Evolutionary conservation across 2,329 filamentous ascomycete genomes (phyloP), one percentile per base, ranked within the genome.

Genomic region (Didymella lethalis): DNA sequence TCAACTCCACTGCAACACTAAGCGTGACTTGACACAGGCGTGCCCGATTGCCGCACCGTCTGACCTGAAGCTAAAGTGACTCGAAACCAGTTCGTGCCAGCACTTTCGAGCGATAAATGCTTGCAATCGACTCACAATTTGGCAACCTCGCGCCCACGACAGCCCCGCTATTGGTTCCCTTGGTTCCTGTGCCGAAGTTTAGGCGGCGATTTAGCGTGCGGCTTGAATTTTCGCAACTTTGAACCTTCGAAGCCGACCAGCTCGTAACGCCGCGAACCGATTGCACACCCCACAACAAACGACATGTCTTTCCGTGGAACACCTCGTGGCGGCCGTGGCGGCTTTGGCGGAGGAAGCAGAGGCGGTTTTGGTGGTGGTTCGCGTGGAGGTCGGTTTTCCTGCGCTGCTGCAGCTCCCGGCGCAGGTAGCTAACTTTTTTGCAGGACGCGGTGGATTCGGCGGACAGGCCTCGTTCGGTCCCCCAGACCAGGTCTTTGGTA

Each of bases 221-320:
- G 41, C 23, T 20, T 16, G 23, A 44, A 26, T 26, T 26, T 61
- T 67, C 64, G 65, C 64, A 68, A 68, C 64, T 58, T 64, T 48
- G 49, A 52, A 44, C 31, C 55, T 58, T 40, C n/a, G 18, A 41
- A 41, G 54, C 62, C 56, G 64, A 64, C 57, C 64, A 71, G 67
- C 65, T 68, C 66, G 55, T 18, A 66, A 61, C 64, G 60, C 55
- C 60, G 65, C 64, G 63, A 65, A 62, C 64, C 71, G 58, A 72
- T 73, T 67, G 69, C 68, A 61, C 48, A 57, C 59, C 62, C 61
- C 41, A 65, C 62, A 63, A 61, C 61, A 58, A 55, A 67, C 69
- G 83, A 70, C 64, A 89, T 89, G 88, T 86, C 88, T 75, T 90
- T 88, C 78, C 84, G 87, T 77, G 76, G 76, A 66, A 72, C 72